Evolutionary conservation across 371 early-diverging fungal species (phyloP), one percentile per base, ranked within the genome.

Genomic region (Mucor piriformis): DNA sequence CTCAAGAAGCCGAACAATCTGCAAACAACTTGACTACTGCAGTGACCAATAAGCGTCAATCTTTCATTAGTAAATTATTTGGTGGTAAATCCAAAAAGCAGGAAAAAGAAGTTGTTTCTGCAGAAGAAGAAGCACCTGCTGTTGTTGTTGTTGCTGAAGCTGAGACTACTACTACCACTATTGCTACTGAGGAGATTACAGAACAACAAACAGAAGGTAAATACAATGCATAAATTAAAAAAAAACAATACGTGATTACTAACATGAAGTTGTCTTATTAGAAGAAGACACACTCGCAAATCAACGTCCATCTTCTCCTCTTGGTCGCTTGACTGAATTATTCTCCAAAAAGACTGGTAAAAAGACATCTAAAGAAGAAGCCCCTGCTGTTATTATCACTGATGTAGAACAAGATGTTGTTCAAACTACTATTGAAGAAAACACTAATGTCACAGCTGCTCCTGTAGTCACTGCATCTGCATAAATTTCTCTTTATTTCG

Each of bases 31-130:
- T 46, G 33, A 25, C 52, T 49, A 12, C 43, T 42, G 16, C 37
- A 33, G 43, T 38, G 27, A 16, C 53, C 16, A 44, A 70, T 52
- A 70, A 73, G 50, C 70, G 70, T 33, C 64, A 51, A 23, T 83
- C 88, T 11, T 85, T 86, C 64, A 83, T 88, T 24, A 86, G 85
- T 47, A 72, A 72, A 33, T 74, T 83, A 32, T 90, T 90, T 76
- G 82, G 84, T 21, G 85, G 83, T 24, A 81, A 80, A 61, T 67
- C 88, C 50, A 83, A 59, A 23, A 60, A 67, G 35, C 55, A 65
- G 15, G 47, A 61, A 25, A 59, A 58, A 42, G 51, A 50, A 3
- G 43, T 29, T 13, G 42, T n/a, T 20, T 20, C 50, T 27, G 52
- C 46, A 35, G 38, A n/a, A 18, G 37, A 61, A 33, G 64, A 59